These are phyloP conservation scores for Fusarium sp. DNA, from an alignment of 2,329 filamentous ascomycete genomes.

Conservation along the genomic window DNA sequence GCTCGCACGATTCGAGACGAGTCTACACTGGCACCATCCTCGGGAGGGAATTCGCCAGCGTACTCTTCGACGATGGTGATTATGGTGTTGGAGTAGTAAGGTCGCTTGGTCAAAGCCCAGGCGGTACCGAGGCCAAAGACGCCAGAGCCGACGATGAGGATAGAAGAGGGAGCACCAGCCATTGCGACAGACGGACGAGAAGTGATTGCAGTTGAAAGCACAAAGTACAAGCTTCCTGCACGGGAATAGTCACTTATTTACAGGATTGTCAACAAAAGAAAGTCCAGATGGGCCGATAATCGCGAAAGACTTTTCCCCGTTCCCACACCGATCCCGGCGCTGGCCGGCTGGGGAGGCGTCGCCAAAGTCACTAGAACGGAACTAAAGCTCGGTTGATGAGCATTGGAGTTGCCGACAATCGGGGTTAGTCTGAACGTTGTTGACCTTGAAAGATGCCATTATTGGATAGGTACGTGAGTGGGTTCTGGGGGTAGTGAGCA, in stretches of 20 bases:
- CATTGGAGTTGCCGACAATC: slow-evolving; percentile 36
- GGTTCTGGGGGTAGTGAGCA: not conserved
- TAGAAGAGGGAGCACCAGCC: slow-evolving; percentile 57
- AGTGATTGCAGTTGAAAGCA: slow-evolving; percentile 18
- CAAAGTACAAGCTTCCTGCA: slow-evolving; percentile 10
- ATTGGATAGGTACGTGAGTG: slow-evolving; percentile 26
- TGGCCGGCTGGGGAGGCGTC: slow-evolving; percentile 26
- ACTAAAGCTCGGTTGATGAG: slow-evolving; percentile 32
- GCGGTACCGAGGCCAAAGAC: slow-evolving; percentile 73
- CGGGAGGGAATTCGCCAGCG: slow-evolving; percentile 67
- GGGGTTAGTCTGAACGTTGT: slow-evolving; percentile 25
- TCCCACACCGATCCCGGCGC: slow-evolving; percentile 46
- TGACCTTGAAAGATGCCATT: slow-evolving; percentile 1
- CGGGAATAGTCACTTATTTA: slow-evolving; percentile 28
- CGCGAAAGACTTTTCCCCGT: slow-evolving; percentile 38
- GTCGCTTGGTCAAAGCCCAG: slow-evolving; percentile 74
- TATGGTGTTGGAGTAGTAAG: slow-evolving; percentile 62
- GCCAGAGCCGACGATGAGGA: slow-evolving; percentile 77
- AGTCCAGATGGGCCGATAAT: slow-evolving; percentile 27
- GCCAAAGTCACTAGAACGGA: slow-evolving; percentile 12
- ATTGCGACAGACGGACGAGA: slow-evolving; percentile 39
- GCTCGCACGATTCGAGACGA: slow-evolving; percentile 72
- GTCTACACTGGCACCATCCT: slow-evolving; percentile 72
- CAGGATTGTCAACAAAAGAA: slow-evolving; percentile 14
- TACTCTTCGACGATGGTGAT: slow-evolving; percentile 72